A percentile compares a stretch with the other conserved stretches of the same genome.
Conservation (phyloP, 352 stramenopile genomes). For the Phytophthora crassamura region DNA sequence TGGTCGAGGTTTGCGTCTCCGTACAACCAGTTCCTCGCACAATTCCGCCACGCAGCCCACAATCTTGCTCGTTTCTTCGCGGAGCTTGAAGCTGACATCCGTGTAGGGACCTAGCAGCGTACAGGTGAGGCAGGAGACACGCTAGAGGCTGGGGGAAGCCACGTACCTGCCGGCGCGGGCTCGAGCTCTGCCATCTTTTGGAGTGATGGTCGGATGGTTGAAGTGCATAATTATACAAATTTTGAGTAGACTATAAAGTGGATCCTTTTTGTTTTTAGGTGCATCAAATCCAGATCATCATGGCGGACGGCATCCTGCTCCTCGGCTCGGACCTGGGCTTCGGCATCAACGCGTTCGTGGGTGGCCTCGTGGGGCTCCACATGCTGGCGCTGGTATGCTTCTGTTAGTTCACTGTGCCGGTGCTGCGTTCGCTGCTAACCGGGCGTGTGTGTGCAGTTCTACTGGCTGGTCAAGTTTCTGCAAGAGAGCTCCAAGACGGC, state of each 20-base stretch:
- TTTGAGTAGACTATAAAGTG: conserved; percentile 6
- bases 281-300: conserved; percentile 6
- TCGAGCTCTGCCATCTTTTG: conserved; percentile 11
- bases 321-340: conserved; percentile 54
- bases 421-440: conserved; percentile 4
- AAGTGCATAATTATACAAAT: conserved; percentile 22
- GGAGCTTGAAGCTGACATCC: conserved; percentile 9
- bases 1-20: not conserved
- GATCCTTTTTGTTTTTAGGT: not conserved
- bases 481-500: conserved; percentile 59
- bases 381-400: conserved; percentile 66
- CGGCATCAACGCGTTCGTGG: conserved; percentile 75
- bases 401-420: not conserved
- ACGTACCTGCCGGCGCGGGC: conserved; percentile 8
- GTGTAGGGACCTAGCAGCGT: not conserved
- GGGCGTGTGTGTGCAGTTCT: conserved; percentile 30
- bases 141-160: not conserved
- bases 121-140: not conserved
- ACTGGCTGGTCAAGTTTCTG: conserved; percentile 73
- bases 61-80: conserved; percentile 20
- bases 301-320: conserved; percentile 34
- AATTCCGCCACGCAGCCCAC: conserved; percentile 12
- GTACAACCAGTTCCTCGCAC: conserved; percentile 7
- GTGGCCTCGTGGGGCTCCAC: conserved; percentile 71
- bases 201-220: conserved; percentile 36